Evolutionary conservation across 768 basidiomycete species (phyloP), one percentile per base, ranked within the genome.

Genomic region (Heimioporus sp.): DNA sequence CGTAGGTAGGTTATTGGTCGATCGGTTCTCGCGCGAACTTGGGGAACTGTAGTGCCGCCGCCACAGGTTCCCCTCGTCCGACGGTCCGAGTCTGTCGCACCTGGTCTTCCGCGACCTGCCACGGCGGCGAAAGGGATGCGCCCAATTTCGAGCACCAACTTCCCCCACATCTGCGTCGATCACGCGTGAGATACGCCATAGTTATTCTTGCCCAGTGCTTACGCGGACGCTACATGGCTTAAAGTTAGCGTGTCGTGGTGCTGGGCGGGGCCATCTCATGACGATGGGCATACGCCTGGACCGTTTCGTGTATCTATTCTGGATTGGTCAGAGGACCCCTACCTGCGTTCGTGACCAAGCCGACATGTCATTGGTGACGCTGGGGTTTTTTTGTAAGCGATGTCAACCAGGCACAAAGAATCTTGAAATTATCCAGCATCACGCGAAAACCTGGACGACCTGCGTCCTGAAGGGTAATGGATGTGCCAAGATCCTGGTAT

Each of bases 381-480:
- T 5, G 24, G 24, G 5, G 24, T 3, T 24, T 24, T 24, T 30
- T 40, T 13, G 46, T 55, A 37, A 42, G 39, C 43, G 39, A 28
- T 37, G 17, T 43, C 52, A 51, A 51, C 46, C 49, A 60, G 53
- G 55, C 51, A 60, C 54, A 36, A 32, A 24, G 49, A 43, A 51
- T 40, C 42, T 50, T 50, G 31, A 19, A 43, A 24, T 50, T 49
- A 48, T n/a, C 30, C 12, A 37, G n/a, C 17, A 39, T 40, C 39
- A 43, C 19, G 47, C 45, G 43, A 48, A 48, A 52, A 48, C 39
- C 20, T 31, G 53, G 54, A 60, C 39, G 52, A 24, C 54, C 52
- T 35, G 38, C 17, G 47, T 45, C 16, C 35, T 46, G 40, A n/a
- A 40, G 58, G 54, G 44, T 46, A 51, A 50, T 59, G 20, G 37